Evolutionary conservation across 2,329 filamentous ascomycete species (phyloP).

Genomic region (Paracoccidioides lutzii): DNA sequence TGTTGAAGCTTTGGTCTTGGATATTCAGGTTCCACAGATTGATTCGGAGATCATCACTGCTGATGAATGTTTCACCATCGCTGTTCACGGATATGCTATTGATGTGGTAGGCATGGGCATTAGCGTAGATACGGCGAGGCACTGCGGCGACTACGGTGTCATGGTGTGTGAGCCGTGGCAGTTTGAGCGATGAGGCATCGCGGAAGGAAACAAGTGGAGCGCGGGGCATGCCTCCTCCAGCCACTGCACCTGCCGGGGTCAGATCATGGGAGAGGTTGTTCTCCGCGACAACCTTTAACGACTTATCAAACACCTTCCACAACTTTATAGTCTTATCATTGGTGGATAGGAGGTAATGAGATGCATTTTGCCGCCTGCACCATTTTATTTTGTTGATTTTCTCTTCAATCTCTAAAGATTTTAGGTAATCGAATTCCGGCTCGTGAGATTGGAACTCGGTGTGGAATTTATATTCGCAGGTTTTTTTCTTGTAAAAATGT

Average conservation of each 20-base stretch:
- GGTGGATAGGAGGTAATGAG: slow-evolving; percentile 93
- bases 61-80: slow-evolving; percentile 98
- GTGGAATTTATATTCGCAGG: slow-evolving; percentile 99
- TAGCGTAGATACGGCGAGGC: slow-evolving; percentile 89
- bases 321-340: slow-evolving; percentile 99
- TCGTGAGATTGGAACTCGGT: slow-evolving; percentile 99
- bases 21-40: slow-evolving; percentile 99
- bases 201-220: slow-evolving; percentile 63
- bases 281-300: slow-evolving; percentile 94
- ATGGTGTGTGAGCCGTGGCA: slow-evolving; percentile 92
- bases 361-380: slow-evolving; percentile 95
- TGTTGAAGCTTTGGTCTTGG: slow-evolving; percentile 99
- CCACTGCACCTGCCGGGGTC: slow-evolving; percentile 59
- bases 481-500: slow-evolving; percentile 69
- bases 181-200: slow-evolving; percentile 69
- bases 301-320: slow-evolving; percentile 99
- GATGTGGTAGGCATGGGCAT: slow-evolving; percentile 98
- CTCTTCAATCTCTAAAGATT: slow-evolving; percentile 98
- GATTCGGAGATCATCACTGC: slow-evolving; percentile 92
- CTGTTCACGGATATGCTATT: slow-evolving; percentile 99
- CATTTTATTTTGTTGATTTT: slow-evolving; percentile 99
- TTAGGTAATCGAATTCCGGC: slow-evolving; percentile 97
- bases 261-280: slow-evolving; percentile 95
- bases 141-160: slow-evolving; percentile 97
- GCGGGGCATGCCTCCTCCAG: slow-evolving; percentile 66